phyloP scores from a whole-genome alignment of 345 rosid species.

The Melaleuca alternifolia region DNA sequence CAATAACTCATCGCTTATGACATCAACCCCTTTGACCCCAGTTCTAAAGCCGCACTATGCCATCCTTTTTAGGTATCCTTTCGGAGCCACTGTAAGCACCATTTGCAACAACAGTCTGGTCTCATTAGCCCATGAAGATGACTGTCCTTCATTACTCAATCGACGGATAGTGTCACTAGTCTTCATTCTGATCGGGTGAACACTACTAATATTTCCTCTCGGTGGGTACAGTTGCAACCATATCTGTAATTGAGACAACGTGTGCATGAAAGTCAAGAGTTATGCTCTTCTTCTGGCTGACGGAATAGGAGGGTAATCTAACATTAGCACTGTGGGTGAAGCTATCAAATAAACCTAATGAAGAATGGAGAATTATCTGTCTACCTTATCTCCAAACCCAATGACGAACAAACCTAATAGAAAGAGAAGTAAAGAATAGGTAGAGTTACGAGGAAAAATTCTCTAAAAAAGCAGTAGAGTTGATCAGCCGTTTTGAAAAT shows the following conservation, averaged over 20 bases:
- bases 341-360: background rate
- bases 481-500: background rate
- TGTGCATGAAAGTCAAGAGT: background rate
- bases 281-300: background rate
- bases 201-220: background rate
- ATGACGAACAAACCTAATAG: background rate
- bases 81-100: background rate
- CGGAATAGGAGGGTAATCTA: background rate
- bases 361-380: background rate
- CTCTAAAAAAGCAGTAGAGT: background rate
- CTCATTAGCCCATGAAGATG: background rate
- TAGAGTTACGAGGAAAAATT: background rate
- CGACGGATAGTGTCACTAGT: background rate
- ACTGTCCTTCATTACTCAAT: background rate
- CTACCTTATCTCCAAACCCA: background rate
- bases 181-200: background rate
- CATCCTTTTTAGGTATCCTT: background rate
- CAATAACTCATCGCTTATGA: background rate
- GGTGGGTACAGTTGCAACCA: background rate
- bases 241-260: background rate
- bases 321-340: background rate
- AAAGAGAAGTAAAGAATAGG: background rate
- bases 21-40: background rate
- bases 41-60: background rate
- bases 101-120: background rate